These are phyloP conservation scores for Cucurbita argyrosperma DNA, from an alignment of 306 rosid genomes.

Conservation along the genomic window DNA sequence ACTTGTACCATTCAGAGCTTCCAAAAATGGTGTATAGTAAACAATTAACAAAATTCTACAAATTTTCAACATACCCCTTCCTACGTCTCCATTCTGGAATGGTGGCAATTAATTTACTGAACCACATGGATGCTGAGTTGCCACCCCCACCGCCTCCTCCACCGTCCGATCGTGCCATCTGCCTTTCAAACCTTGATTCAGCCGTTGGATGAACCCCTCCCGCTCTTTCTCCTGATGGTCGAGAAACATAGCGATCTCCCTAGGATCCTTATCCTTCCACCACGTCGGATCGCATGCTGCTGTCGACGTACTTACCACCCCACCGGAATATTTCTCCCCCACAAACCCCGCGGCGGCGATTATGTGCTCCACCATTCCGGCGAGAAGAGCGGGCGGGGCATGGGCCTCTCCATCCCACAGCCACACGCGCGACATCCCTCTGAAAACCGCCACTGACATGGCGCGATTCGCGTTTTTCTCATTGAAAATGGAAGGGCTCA, in stretches of 20 bases:
- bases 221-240: slow-evolving; percentile 15
- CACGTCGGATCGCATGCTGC: slow-evolving; percentile 12
- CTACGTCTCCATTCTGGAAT: too few species aligned
- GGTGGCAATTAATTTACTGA: too few species aligned
- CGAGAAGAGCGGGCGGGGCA: slow-evolving; percentile 32
- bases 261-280: slow-evolving; percentile 39
- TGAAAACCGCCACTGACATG: slow-evolving; percentile 21
- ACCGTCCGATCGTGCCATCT: slow-evolving; percentile 15
- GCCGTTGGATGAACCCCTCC: slow-evolving; percentile 56
- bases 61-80: too few species aligned
- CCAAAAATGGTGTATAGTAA: too few species aligned
- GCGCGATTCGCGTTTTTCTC: slow-evolving; percentile 8
- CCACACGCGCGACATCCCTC: slow-evolving; percentile 48
- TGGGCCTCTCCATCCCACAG: slow-evolving; percentile 28
- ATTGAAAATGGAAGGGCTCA: slow-evolving; percentile 28
- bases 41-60: too few species aligned
- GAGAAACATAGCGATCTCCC: slow-evolving; percentile 23
- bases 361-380: slow-evolving; percentile 49
- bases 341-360: slow-evolving; percentile 21
- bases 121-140: too few species aligned
- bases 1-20: too few species aligned
- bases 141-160: too few species aligned
- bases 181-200: slow-evolving; percentile 35
- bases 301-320: background rate
- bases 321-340: background rate